Evolutionary conservation across 805 yeast genomes (phyloP), one percentile per base, ranked within the genome.

Genomic region (Ascoidea rubescens): DNA sequence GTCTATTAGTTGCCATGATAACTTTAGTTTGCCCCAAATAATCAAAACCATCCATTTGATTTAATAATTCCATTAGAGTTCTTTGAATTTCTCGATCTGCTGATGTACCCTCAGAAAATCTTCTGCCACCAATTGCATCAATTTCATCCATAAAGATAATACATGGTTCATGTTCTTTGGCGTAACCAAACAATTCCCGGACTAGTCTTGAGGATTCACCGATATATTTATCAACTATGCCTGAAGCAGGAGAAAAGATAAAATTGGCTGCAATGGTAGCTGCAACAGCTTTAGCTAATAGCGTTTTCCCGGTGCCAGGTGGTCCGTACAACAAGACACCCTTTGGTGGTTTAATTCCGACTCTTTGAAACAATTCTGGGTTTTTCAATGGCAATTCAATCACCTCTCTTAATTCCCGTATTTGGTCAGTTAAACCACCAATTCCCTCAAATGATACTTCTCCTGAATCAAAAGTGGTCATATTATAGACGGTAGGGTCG

Each of bases 1-100:
- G 99, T 71, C 99, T 80, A 69, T 91, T 91, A n/a, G 99, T 91
- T 42, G 99, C 99, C 99, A 91, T 91, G 62, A 91, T 91, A 51
- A 91, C 89, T 71, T 91, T 91, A 1, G 99, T 91, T 68, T 89
- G 96, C 31, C 99, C 99, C 62, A 91, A 75, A 54, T 88, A 85
- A 67, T 91, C 98, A 67, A 91, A 91, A 55, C 99, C 99, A 67
- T 91, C 99, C 98, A 91, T 90, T 70, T 93, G 98, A 65, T 91
- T 91, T 61, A 91, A 77, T 64, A 91, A 74, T 70, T 91, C 99
- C 98, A 91, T 90, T 64, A 91, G 74, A 3, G 98, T 91, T 72
- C 99, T 84, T 72, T 91, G 99, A 64, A 91, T 91, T 69, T 91
- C 99, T 69, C 99, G 84, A 71, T 91, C 99, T 2, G 99, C 98